Evolutionary conservation across 306 rosid genomes (phyloP).

Genomic region (Heteromeles arbutifolia): DNA sequence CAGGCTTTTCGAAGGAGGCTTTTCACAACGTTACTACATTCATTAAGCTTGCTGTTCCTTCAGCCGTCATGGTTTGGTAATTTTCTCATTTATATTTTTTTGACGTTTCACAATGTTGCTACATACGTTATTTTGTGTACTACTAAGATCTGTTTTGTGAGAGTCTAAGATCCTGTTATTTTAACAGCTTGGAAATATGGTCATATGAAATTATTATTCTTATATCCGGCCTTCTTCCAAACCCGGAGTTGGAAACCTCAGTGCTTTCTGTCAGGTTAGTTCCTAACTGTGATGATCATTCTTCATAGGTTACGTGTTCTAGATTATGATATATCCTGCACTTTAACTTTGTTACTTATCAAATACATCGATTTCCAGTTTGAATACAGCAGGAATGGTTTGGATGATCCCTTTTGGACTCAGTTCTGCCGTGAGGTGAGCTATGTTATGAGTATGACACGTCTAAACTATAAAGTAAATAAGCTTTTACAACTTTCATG

Average conservation of each 20-base stretch:
- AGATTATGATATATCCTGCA: neutral
- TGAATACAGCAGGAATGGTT: constrained; percentile 47
- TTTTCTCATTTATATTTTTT: neutral
- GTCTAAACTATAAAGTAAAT: neutral
- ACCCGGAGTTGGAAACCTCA: constrained; percentile 56
- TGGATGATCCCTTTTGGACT: constrained; percentile 84
- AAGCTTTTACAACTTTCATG: neutral
- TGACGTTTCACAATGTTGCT: neutral
- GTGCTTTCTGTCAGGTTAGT: constrained; percentile 60
- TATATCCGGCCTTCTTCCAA: constrained; percentile 58
- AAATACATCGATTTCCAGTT: constrained; percentile 27
- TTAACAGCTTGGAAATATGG: constrained; percentile 54
- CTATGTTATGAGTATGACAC: neutral
- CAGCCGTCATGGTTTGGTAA: constrained; percentile 72
- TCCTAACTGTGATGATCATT: neutral
- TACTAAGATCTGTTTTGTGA: neutral
- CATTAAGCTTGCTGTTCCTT: constrained; percentile 56
- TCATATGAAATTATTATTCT: constrained; percentile 62
- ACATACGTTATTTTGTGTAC: neutral
- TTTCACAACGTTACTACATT: constrained; percentile 34
- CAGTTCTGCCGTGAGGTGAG: constrained; percentile 71
- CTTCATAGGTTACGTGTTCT: neutral
- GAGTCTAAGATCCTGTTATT: neutral
- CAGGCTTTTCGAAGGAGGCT: constrained; percentile 53
- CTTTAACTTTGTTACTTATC: neutral